These are phyloP conservation scores for Elongisporangium undulatum DNA, from an alignment of 352 stramenopile species.

Conservation along the genomic window DNA sequence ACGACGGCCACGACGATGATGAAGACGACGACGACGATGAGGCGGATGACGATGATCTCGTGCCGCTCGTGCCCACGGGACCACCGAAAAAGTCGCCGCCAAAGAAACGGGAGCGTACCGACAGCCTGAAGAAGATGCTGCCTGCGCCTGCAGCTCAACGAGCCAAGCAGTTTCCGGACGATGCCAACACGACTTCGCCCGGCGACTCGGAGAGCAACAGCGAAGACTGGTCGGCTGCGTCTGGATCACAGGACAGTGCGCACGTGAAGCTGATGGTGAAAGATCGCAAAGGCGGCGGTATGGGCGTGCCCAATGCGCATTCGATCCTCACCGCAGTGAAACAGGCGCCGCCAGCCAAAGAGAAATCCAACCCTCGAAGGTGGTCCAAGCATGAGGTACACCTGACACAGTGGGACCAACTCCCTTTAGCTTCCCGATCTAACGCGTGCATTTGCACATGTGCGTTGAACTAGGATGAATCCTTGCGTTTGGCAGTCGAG, in stretches of 20 bases:
- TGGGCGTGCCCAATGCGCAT: constrained; percentile 63
- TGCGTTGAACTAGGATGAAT: constrained; percentile 48
- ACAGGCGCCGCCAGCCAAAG: constrained; percentile 70
- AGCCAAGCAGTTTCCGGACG: constrained; percentile 41
- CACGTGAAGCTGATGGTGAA: constrained; percentile 65
- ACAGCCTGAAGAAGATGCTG: constrained; percentile 78
- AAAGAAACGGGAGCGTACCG: constrained; percentile 83
- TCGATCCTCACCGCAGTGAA: constrained; percentile 76
- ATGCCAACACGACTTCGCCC: constrained; percentile 2
- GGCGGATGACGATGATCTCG: constrained; percentile 14
- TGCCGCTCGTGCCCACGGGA: constrained; percentile 2
- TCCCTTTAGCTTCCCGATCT: neutral
- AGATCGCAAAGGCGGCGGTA: constrained; percentile 68
- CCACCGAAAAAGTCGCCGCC: constrained; percentile 38
- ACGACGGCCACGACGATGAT: constrained; percentile 3
- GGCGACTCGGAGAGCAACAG: constrained; percentile 10
- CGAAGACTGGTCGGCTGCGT: constrained; percentile 22
- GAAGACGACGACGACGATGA: constrained; percentile 4
- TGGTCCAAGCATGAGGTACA: constrained; percentile 72
- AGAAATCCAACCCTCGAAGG: constrained; percentile 79
- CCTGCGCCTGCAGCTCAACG: constrained; percentile 60
- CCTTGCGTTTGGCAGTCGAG: constrained; percentile 76
- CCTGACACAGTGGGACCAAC: neutral
- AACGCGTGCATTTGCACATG: neutral
- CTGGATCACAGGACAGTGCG: constrained; percentile 12